A percentile compares a stretch with the other conserved stretches of the same genome.
Evolutionary conservation across 2,329 filamentous ascomycete species (phyloP).

Genomic region (Fusarium bactridioides): DNA sequence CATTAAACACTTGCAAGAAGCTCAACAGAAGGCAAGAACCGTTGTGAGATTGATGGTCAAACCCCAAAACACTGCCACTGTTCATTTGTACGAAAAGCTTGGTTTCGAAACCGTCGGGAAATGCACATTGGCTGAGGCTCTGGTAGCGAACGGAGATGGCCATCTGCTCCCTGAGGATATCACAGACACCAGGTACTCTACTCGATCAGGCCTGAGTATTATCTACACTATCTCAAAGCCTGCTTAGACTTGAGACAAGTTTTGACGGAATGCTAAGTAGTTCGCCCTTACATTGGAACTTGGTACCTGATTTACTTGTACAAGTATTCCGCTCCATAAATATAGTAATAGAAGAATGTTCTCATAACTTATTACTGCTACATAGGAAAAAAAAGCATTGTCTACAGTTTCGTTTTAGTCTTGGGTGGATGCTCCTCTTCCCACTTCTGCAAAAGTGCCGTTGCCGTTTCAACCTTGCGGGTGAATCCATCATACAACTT

Average conservation of each 20-base stretch:
- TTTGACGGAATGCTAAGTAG: not conserved
- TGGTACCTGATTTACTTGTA: fast-evolving
- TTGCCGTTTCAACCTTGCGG: not conserved
- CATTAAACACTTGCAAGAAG: fast-evolving
- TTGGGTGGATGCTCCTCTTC: not conserved
- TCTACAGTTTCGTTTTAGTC: not conserved
- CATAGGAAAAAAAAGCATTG: fast-evolving
- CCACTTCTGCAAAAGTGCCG: not conserved
- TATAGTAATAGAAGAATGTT: not conserved
- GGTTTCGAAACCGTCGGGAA: fast-evolving
- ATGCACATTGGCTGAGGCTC: not conserved
- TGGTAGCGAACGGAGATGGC: not conserved
- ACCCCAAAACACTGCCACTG: not conserved
- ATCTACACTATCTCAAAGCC: not conserved
- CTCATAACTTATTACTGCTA: not conserved
- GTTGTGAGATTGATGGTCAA: not conserved
- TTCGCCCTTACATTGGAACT: not conserved
- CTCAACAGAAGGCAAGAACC: not conserved
- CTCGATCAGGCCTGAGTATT: not conserved
- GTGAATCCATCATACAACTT: not conserved
- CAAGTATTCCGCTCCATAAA: not conserved
- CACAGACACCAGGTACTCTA: not conserved
- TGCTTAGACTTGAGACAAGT: fast-evolving
- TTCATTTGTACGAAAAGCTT: not conserved
- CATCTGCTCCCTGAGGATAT: not conserved